Conservation (phyloP, 108 stramenopile genomes). For the Cylindrotheca fusiformis region DNA sequence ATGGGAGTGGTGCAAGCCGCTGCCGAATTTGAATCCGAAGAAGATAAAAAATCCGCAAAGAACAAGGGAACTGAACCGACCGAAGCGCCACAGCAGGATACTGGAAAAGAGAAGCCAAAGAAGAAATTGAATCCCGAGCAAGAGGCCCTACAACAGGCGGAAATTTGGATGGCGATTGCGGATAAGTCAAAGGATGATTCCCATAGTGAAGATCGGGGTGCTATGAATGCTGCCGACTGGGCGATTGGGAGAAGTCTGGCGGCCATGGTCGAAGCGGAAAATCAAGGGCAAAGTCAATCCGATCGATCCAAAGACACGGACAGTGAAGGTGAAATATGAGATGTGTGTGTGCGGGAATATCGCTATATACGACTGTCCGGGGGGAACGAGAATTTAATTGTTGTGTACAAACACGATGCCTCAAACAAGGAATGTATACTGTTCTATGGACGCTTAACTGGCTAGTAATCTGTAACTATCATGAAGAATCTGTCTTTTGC, state of each 20-base stretch:
- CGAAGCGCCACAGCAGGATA: background rate
- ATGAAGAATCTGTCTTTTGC: background rate
- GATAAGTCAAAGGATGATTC: slow-evolving; percentile 75
- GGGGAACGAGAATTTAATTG: no score
- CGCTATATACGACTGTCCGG: no score
- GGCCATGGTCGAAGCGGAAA: slow-evolving; percentile 46
- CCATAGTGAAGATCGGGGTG: slow-evolving; percentile 24
- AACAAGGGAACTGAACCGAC: background rate
- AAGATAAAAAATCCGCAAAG: slow-evolving; percentile 2
- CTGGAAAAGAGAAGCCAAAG: background rate
- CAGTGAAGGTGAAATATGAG: no score
- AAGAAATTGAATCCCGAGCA: slow-evolving; percentile 35
- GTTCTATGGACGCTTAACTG: no score
- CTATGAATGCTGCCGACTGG: slow-evolving; percentile 87
- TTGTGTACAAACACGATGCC: no score
- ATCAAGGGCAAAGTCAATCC: no score
- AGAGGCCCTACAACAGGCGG: slow-evolving; percentile 80
- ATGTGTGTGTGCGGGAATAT: no score
- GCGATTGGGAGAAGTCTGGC: slow-evolving; percentile 75
- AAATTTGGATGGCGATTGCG: slow-evolving; percentile 82
- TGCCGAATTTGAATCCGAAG: slow-evolving; percentile 12
- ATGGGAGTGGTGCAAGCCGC: slow-evolving; percentile 76
- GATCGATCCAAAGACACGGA: no score
- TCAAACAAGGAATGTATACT: no score
- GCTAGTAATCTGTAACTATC: no score